Percentiles rank a stretch among this genome's conserved stretches.
These are phyloP conservation scores for Leptomonas seymouri DNA, from an alignment of 208 protist genomes.

Conservation along the genomic window DNA sequence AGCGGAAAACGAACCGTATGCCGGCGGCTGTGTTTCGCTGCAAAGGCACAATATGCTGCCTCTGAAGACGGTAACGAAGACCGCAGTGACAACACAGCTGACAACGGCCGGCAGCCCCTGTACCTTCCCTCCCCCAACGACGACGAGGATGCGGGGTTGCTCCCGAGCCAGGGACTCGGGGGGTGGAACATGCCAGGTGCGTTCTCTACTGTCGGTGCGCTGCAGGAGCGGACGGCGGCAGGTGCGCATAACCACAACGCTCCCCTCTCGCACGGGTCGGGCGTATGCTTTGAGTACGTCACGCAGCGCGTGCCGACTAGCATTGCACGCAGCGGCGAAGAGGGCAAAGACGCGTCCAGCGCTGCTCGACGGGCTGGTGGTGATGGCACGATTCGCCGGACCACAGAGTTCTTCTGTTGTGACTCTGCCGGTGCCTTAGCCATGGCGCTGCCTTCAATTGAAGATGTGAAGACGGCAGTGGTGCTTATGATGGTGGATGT, in stretches of 20 bases:
- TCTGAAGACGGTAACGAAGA: slow-evolving; percentile 3
- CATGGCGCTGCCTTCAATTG: slow-evolving; percentile 70
- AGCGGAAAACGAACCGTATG: slow-evolving; percentile 82
- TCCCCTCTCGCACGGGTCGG: slow-evolving; percentile 54
- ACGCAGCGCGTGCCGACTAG: slow-evolving; percentile 54
- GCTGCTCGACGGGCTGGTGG: slow-evolving; percentile 3
- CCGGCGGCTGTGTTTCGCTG: slow-evolving; percentile 61
- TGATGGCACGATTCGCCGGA: slow-evolving; percentile 25
- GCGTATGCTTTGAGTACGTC: slow-evolving; percentile 73
- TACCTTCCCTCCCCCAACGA: slow-evolving; percentile 29
- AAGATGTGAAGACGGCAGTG: slow-evolving; percentile 61
- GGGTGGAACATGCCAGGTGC: slow-evolving; percentile 20
- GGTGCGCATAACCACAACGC: slow-evolving; percentile 18
- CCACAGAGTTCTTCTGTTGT: slow-evolving; percentile 87
- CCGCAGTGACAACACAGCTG: neutral
- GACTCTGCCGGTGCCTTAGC: slow-evolving; percentile 74
- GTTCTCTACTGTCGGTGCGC: slow-evolving; percentile 15
- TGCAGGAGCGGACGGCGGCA: slow-evolving; percentile 5
- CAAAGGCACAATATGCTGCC: slow-evolving; percentile 46
- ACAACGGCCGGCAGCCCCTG: slow-evolving; percentile 31
- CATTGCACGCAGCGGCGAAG: neutral
- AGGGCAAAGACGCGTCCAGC: neutral
- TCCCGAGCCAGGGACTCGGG: neutral
- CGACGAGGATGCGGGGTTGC: slow-evolving; percentile 15
- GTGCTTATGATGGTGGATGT: slow-evolving; percentile 82